phyloP scores from a whole-genome alignment of 345 rosid species.

The Erodium maritimum region DNA sequence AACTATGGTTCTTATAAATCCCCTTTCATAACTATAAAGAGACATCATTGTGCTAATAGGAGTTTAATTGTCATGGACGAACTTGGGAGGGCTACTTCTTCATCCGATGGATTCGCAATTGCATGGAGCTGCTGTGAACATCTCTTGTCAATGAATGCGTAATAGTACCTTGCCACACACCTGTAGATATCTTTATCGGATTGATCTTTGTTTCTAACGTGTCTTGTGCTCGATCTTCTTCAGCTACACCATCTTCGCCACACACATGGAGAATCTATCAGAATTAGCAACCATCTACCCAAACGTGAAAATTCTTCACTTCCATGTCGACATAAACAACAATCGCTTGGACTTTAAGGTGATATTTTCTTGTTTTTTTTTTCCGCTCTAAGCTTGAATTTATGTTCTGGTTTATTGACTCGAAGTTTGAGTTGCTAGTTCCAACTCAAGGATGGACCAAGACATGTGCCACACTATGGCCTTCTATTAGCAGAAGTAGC shows the following conservation, averaged over 20 bases:
- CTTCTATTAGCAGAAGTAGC: conserved; percentile 77
- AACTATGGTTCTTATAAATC: not conserved
- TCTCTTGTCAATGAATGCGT: conserved; percentile 72
- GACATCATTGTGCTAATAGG: conserved; percentile 25
- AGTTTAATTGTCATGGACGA: conserved; percentile 89
- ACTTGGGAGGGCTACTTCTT: conserved; percentile 97
- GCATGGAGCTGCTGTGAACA: conserved; percentile 98
- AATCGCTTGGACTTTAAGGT: conserved; percentile 91
- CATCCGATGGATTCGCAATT: conserved; percentile 86
- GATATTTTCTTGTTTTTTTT: not conserved
- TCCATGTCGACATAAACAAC: conserved; percentile 54
- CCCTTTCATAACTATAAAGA: not conserved
- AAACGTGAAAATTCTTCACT: conserved; percentile 72
- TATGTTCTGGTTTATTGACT: conserved; percentile 5
- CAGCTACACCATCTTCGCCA: conserved; percentile 84
- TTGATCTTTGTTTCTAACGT: not conserved
- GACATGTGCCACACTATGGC: conserved; percentile 72
- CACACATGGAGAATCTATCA: conserved; percentile 75
- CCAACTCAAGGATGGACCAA: conserved; percentile 70
- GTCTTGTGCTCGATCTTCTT: conserved; percentile 6
- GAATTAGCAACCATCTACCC: conserved; percentile 83
- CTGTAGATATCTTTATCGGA: not conserved
- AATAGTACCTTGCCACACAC: too few species aligned
- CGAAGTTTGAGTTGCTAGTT: conserved; percentile 29
- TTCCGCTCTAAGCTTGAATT: not conserved